Evolutionary conservation across 305 asterid species (phyloP), one percentile per base, ranked within the genome.

Genomic region (Nicotiana rustica): DNA sequence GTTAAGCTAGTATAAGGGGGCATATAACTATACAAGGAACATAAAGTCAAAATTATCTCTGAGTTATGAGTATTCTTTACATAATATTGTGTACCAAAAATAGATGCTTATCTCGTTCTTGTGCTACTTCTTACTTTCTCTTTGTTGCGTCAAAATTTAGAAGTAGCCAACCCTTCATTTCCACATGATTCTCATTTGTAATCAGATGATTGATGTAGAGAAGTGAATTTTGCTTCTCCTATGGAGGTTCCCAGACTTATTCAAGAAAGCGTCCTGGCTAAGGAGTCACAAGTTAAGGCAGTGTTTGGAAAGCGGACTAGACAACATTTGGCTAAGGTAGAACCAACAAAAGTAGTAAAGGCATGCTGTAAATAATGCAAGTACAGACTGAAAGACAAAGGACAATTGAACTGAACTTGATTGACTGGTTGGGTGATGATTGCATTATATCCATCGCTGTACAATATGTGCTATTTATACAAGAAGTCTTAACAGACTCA

Each of bases 1-100:
- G 77, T 69, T 44, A 14, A 70, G 57, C 77, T 69, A 69, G 57
- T 69, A 68, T 36, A 69, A 44, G 78, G 44, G 36, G 60, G 18
- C 31, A 10, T 70, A 2, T 41, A 69, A 69, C 29, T 25, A 19
- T 44, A 41, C 78, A 70, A 44, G 19, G 60, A 70, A 70, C 6
- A 18, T 70, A 70, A 70, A 44, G 21, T 44, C 3, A 10, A 44
- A 10, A 44, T 1, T 70, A 44, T 70, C 36, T 70, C 2, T n/a
- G 35, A 70, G 36, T 70, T 19, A 70, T 7, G 60, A 41, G 1
- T 57, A 44, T 70, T 70, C n/a, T 18, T 56, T 41, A 70, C 60
- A 25, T 19, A 44, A 44, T 38, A 18, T 5, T 19, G 9, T 41
- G 44, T 10, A 69, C 77, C 77, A 70, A 70, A 70, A 10, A 70